phyloP scores from a whole-genome alignment of 768 basidiomycete genomes.

The Tulasnella sp. region DNA sequence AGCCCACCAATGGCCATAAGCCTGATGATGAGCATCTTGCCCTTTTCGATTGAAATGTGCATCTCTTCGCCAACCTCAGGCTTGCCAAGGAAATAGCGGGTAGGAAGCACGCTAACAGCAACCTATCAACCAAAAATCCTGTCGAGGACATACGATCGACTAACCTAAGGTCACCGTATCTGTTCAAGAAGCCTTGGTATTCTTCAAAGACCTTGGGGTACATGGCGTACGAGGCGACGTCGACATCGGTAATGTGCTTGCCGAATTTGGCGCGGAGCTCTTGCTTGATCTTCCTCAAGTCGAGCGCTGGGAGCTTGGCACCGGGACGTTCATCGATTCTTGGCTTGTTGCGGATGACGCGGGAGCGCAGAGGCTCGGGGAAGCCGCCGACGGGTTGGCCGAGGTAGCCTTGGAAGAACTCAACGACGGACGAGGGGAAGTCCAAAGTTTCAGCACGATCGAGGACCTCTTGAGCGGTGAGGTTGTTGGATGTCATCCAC shows the following conservation, averaged over 20 bases:
- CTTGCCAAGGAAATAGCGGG: conserved; percentile 91
- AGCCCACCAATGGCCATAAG: conserved; percentile 92
- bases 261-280: conserved; percentile 91
- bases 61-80: conserved; percentile 91
- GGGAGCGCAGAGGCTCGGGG: conserved; percentile 88
- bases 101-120: conserved; percentile 70
- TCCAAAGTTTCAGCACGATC: conserved; percentile 80
- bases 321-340: conserved; percentile 93
- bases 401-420: conserved; percentile 99
- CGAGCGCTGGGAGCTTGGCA: conserved; percentile 68
- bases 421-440: conserved; percentile 93
- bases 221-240: conserved; percentile 95
- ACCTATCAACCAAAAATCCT: neutral
- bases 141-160: conserved; percentile 23
- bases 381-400: conserved; percentile 97
- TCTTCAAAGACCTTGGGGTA: conserved; percentile 99
- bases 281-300: conserved; percentile 93
- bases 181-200: conserved; percentile 87
- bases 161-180: conserved; percentile 88
- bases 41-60: conserved; percentile 90
- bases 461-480: conserved; percentile 77
- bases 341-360: conserved; percentile 85
- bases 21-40: conserved; percentile 92
- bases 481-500: conserved; percentile 93
- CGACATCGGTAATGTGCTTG: conserved; percentile 82